Evolutionary conservation across 2,329 filamentous ascomycete species (phyloP), one percentile per base, ranked within the genome.

Genomic region (Ascomycota sp.): DNA sequence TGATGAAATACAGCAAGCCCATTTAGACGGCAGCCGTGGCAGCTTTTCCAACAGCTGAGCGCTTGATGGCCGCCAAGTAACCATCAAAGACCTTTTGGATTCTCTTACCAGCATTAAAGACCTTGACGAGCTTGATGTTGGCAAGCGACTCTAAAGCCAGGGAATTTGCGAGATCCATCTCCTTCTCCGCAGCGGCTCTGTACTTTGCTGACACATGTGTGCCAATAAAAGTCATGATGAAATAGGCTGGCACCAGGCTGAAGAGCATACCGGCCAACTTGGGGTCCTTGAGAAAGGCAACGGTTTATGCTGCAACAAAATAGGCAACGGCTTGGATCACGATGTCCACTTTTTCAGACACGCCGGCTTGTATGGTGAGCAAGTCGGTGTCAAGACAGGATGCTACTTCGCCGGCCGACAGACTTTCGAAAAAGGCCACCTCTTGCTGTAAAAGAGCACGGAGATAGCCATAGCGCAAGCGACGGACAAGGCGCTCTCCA

Each of bases 331-430:
- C 70, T 17, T 63, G 60, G 4, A 79, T 56, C 37, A 65, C 63
- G 22, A 76, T 65, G 30, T 73, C 73, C 11, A 76, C 72, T 45
- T 80, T 80, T 47, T 79, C 75, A 2, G 68, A 72, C 0, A 73
- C 76, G 10, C 75, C 75, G 0, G 64, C 62, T 40, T 75, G 73
- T 30, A 80, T 68, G 1, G 66, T 63, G 34, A 72, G 64, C 22
- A 78, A 72, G 40, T 79, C 73, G 31, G 60, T 59, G 41, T 71
- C 71, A 26, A 80, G 60, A 12, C 73, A 59, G 7, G 68, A 65
- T 2, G 67, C 61, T 9, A 77, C 63, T 44, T 76, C 68, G 11
- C 71, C 72, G 1, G 69, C 60, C 28, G 67, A 62, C 8, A 72
- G 55, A 10, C 59, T 59, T 40, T 77, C 72, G 42, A 76, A 75